phyloP scores from a whole-genome alignment of 805 yeast species.

The Yarrowia sp. region DNA sequence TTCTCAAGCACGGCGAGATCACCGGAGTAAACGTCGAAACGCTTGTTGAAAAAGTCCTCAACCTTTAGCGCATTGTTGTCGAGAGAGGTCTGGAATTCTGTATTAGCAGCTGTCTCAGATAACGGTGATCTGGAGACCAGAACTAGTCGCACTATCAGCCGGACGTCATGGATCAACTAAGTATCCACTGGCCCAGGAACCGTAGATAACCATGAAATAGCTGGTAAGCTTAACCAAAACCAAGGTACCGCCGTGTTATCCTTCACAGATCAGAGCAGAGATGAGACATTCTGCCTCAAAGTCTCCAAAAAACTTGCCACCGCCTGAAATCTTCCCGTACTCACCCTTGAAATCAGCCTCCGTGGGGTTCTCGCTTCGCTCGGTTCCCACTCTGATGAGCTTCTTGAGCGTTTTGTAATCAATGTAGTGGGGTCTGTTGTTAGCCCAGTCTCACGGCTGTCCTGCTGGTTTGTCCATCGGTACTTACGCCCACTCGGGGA shows the following conservation, averaged over 20 bases:
- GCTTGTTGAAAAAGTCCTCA: conserved; percentile 71
- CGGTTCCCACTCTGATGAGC: conserved; percentile 53
- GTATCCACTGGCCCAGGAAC: no score
- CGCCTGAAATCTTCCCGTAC: neutral
- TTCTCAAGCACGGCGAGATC: conserved; percentile 50
- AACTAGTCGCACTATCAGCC: no score
- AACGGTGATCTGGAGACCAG: no score
- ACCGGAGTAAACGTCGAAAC: conserved; percentile 70
- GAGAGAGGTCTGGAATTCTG: conserved; percentile 70
- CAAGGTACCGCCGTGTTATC: no score
- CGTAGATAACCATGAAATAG: no score
- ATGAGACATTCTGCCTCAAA: no score
- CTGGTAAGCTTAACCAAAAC: no score
- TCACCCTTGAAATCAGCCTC: conserved; percentile 27
- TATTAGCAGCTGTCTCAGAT: neutral
- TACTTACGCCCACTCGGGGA: conserved; percentile 80
- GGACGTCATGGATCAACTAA: no score
- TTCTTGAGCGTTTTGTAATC: conserved; percentile 83
- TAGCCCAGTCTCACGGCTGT: neutral
- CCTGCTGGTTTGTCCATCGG: neutral
- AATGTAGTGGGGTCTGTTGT: conserved; percentile 58
- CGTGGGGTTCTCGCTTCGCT: conserved; percentile 43
- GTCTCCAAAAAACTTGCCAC: no score
- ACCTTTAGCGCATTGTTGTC: conserved; percentile 82
- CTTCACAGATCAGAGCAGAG: neutral